A percentile compares a stretch with the other conserved stretches of the same genome.
These are phyloP conservation scores for Mrakiaceae sp. DNA, from an alignment of 1,284 basidiomycete species.

Conservation along the genomic window DNA sequence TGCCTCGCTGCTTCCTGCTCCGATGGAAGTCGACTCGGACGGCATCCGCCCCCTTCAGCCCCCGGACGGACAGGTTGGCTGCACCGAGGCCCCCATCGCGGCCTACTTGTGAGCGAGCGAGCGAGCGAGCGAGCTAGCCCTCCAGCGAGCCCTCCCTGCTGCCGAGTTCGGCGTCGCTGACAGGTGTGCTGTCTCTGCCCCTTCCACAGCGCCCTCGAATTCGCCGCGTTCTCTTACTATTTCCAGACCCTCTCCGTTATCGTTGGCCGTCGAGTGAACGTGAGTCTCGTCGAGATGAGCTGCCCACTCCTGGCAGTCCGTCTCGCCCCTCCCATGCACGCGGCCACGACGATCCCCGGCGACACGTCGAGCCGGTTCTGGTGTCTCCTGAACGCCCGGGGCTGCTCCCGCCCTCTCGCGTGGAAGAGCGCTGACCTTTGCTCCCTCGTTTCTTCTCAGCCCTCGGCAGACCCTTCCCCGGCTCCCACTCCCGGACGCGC, in stretches of 20 bases:
- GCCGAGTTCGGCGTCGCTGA: neutral
- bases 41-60: no score
- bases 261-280: conserved; percentile 45
- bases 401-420: neutral
- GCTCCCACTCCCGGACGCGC: neutral
- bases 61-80: no score
- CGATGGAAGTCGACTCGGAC: no score
- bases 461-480: neutral
- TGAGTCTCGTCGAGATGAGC: neutral
- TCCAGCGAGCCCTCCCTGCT: neutral
- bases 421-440: neutral
- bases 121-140: no score
- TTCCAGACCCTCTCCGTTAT: conserved; percentile 64
- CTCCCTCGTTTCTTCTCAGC: conserved; percentile 1
- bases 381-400: neutral
- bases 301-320: no score
- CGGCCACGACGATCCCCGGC: neutral
- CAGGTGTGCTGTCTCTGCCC: no score
- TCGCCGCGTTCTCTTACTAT: conserved; percentile 79
- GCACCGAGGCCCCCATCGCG: no score
- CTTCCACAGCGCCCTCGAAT: conserved; percentile 47
- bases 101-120: no score
- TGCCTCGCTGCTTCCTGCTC: no score
- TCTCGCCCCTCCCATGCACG: neutral
- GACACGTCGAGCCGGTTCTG: neutral